Evolutionary conservation across 2,329 filamentous ascomycete species (phyloP).

Genomic region (Drechmeria coniospora): DNA sequence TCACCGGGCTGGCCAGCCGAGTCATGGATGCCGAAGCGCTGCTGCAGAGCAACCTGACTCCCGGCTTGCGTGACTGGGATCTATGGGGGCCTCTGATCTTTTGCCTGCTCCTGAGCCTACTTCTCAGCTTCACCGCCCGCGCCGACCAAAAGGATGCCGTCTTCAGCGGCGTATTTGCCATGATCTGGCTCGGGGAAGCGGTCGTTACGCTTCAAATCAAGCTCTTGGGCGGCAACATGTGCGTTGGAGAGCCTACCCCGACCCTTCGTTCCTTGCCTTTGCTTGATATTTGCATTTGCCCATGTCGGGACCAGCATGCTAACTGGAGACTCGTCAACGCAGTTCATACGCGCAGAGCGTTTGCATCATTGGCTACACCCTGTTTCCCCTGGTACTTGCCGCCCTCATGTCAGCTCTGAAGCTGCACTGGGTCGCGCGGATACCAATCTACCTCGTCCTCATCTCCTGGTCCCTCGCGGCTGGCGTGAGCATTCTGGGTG

Average conservation of each 20-base stretch:
- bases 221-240: slow-evolving; percentile 93
- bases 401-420: slow-evolving; percentile 72
- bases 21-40: slow-evolving; percentile 49
- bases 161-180: slow-evolving; percentile 91
- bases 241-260: slow-evolving; percentile 23
- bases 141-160: slow-evolving; percentile 72
- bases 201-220: slow-evolving; percentile 98
- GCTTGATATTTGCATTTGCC: too few relatives aligned
- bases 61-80: slow-evolving; percentile 91
- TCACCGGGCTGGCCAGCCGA: slow-evolving; percentile 43
- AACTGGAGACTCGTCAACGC: slow-evolving; percentile 6
- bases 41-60: slow-evolving; percentile 61
- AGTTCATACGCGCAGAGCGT: slow-evolving; percentile 97
- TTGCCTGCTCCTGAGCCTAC: slow-evolving; percentile 72
- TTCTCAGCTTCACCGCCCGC: slow-evolving; percentile 70
- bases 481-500: slow-evolving; percentile 87
- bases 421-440: slow-evolving; percentile 64
- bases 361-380: slow-evolving; percentile 95
- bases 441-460: slow-evolving; percentile 81
- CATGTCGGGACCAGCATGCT: too few relatives aligned
- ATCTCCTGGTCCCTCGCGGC: slow-evolving; percentile 89
- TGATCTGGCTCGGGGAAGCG: slow-evolving; percentile 93
- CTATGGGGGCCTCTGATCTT: slow-evolving; percentile 95
- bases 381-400: slow-evolving; percentile 92
- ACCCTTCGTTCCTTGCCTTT: not conserved